Conservation (phyloP, 805 yeast species). For the Pichia insulana region DNA sequence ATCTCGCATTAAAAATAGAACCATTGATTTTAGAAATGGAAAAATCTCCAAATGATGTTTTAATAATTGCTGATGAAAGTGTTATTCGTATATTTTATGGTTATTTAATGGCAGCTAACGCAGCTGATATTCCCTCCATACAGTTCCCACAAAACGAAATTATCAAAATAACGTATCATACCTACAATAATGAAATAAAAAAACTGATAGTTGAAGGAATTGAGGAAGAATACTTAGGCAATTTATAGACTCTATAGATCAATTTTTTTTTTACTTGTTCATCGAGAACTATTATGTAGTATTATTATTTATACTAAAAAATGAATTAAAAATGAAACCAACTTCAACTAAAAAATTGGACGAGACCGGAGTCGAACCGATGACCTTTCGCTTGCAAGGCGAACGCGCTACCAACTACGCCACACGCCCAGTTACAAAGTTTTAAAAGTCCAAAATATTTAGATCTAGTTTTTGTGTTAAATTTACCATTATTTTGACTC, state of each 20-base stretch:
- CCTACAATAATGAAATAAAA: slow-evolving; percentile 66
- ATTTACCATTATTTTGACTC: too few relatives aligned
- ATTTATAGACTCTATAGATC: background rate
- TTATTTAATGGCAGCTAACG: slow-evolving; percentile 85
- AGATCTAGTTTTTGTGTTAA: too few relatives aligned
- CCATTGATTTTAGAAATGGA: slow-evolving; percentile 92
- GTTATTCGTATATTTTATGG: slow-evolving; percentile 87
- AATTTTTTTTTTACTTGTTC: background rate
- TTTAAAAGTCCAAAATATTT: too few relatives aligned
- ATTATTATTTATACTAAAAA: background rate
- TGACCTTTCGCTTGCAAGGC: slow-evolving; percentile 76
- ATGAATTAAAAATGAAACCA: background rate
- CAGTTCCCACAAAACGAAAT: slow-evolving; percentile 75
- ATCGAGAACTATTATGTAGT: background rate
- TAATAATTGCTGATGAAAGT: slow-evolving; percentile 90
- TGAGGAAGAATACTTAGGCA: slow-evolving; percentile 5
- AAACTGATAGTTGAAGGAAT: slow-evolving; percentile 35
- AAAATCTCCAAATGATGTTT: slow-evolving; percentile 75
- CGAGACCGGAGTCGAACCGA: slow-evolving; percentile 74
- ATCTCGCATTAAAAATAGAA: slow-evolving; percentile 88
- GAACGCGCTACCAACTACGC: slow-evolving; percentile 82
- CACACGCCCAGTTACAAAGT: slow-evolving; percentile 46
- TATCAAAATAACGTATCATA: slow-evolving; percentile 80
- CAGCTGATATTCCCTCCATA: slow-evolving; percentile 75
- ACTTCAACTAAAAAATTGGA: slow-evolving; percentile 31